Percentiles rank a stretch among this genome's conserved stretches.
phyloP scores from a whole-genome alignment of 2,329 filamentous ascomycete species.

The Pyricularia grisea region DNA sequence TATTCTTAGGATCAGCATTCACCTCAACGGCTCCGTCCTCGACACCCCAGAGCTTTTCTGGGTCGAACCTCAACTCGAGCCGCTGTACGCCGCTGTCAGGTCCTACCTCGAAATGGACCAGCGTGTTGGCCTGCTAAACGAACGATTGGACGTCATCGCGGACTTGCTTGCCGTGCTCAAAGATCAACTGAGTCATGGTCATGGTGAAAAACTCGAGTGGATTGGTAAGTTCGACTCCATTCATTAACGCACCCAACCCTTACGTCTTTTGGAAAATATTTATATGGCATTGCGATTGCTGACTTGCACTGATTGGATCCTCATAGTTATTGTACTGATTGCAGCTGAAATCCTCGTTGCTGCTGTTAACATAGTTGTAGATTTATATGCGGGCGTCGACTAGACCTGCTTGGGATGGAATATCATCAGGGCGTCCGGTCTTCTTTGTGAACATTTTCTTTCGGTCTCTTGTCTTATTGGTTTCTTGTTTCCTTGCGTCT shows the following conservation, averaged over 20 bases:
- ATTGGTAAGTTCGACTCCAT: constrained; percentile 55
- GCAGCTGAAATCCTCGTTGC: constrained; percentile 92
- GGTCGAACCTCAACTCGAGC: constrained; percentile 94
- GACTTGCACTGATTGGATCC: neutral
- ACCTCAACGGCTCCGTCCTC: constrained; percentile 91
- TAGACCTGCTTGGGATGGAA: constrained; percentile 22
- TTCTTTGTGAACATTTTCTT: constrained; percentile 21
- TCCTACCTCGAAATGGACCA: constrained; percentile 99
- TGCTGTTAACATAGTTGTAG: constrained; percentile 88
- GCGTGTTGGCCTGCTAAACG: constrained; percentile 78
- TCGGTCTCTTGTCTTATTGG: neutral
- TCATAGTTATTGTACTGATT: constrained; percentile 81
- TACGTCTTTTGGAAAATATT: neutral
- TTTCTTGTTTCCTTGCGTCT: neutral
- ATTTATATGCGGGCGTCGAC: constrained; percentile 59
- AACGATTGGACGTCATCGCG: constrained; percentile 85
- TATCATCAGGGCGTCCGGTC: constrained; percentile 38
- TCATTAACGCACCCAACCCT: neutral
- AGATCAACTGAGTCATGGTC: constrained; percentile 88
- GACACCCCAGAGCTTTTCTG: constrained; percentile 97
- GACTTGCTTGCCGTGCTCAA: constrained; percentile 89
- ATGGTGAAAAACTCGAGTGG: constrained; percentile 84
- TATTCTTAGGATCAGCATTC: constrained; percentile 95
- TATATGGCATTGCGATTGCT: constrained; percentile 7
- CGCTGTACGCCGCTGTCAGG: constrained; percentile 89